phyloP scores from a whole-genome alignment of 1,139 yeast genomes.

The Candida glucosophila region DNA sequence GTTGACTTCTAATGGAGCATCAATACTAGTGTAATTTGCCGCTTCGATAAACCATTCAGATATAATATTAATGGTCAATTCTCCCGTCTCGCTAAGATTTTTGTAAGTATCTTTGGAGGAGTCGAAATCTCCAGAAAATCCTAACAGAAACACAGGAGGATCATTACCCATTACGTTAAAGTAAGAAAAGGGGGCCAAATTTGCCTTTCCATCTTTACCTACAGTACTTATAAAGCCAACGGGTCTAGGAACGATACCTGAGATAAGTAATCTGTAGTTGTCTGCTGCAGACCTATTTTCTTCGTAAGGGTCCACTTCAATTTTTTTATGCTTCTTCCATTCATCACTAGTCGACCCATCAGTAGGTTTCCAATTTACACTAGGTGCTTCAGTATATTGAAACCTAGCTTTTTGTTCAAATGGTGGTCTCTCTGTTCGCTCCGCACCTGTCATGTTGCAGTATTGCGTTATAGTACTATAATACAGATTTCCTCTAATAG shows the following conservation, averaged over 20 bases:
- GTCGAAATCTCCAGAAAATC: conserved; percentile 33
- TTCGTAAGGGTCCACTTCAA: conserved; percentile 42
- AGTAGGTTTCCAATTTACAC: conserved; percentile 40
- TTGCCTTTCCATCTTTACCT: conserved; percentile 31
- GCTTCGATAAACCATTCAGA: conserved; percentile 63
- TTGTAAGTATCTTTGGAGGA: conserved; percentile 39
- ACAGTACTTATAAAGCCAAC: conserved; percentile 48
- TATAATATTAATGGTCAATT: conserved; percentile 49
- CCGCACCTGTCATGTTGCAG: too few species aligned
- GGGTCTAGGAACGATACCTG: conserved; percentile 52
- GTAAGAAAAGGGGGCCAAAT: conserved; percentile 55
- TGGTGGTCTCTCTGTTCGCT: conserved; percentile 2
- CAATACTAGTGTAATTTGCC: conserved; percentile 42
- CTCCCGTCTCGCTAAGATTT: conserved; percentile 44
- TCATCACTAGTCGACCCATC: conserved; percentile 34
- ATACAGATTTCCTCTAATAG: conserved; percentile 14
- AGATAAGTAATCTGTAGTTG: conserved; percentile 43
- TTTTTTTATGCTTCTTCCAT: conserved; percentile 30
- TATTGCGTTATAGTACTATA: too few species aligned
- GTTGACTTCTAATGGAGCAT: conserved; percentile 41
- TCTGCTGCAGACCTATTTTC: conserved; percentile 30
- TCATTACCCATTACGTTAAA: conserved; percentile 41
- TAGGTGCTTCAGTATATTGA: conserved; percentile 14
- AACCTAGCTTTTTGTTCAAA: conserved; percentile 12
- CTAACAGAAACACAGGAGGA: conserved; percentile 52